Evolutionary conservation across 768 basidiomycete species (phyloP).

Genomic region (Collybiopsis luxurians): DNA sequence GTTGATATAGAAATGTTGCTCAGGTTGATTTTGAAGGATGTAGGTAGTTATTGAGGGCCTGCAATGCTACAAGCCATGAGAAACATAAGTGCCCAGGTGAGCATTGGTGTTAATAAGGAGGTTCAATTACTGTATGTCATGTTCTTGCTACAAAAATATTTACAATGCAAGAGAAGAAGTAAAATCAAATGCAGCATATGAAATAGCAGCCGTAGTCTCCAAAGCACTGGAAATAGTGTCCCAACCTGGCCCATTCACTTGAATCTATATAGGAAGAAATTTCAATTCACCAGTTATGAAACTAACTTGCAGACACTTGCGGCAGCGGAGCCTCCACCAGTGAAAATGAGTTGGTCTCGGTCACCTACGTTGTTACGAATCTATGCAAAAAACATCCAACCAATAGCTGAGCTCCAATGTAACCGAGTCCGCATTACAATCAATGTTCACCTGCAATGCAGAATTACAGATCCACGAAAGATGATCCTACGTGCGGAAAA

Average conservation of each 20-base stretch:
- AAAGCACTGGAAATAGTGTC: constrained; percentile 13
- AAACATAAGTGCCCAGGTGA: too few species aligned
- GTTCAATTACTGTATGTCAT: too few species aligned
- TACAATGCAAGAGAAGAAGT: constrained; percentile 16
- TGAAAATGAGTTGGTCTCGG: constrained; percentile 23
- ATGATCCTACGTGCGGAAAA: constrained; percentile 8
- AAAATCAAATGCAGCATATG: constrained; percentile 21
- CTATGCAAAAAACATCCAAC: constrained; percentile 8
- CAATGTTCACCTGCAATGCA: constrained; percentile 16
- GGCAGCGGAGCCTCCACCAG: too few species aligned
- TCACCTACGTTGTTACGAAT: constrained; percentile 23
- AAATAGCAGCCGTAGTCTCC: constrained; percentile 10
- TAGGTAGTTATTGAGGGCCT: too few species aligned
- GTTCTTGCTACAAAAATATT: too few species aligned
- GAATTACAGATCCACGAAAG: constrained; percentile 20
- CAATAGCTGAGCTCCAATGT: not conserved
- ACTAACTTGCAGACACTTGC: not conserved
- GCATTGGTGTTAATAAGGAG: too few species aligned
- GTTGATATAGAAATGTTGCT: too few species aligned
- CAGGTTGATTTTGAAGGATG: too few species aligned
- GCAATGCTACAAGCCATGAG: too few species aligned
- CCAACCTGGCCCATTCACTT: constrained; percentile 21
- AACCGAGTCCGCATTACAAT: too few species aligned
- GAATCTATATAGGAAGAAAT: constrained; percentile 12
- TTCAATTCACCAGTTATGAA: not conserved